Conservation (phyloP, 345 rosid genomes). For the Moricandia arvensis region DNA sequence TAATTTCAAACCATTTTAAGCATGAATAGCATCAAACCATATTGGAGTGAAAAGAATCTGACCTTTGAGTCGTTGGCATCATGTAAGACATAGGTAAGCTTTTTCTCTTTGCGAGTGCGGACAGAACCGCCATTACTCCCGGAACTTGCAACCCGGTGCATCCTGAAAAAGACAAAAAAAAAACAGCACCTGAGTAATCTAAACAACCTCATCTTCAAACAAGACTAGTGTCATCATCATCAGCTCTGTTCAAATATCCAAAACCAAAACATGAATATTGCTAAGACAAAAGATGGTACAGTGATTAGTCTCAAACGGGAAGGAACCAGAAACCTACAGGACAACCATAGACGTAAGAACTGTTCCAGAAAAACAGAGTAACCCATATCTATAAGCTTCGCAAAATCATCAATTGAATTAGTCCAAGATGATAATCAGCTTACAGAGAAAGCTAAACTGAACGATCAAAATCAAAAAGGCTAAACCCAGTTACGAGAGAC, state of each 20-base stretch:
- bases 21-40: neutral
- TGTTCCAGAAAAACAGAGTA: too few relatives aligned
- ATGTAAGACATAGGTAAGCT: constrained; percentile 84
- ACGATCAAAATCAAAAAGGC: constrained; percentile 11
- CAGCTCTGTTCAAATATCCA: constrained; percentile 8
- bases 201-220: neutral
- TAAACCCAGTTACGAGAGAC: neutral
- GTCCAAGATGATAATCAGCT: neutral
- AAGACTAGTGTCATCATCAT: neutral
- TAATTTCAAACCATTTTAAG: neutral
- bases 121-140: constrained; percentile 82
- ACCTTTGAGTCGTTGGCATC: constrained; percentile 82
- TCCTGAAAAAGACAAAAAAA: constrained; percentile 30
- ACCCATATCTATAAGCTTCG: too few relatives aligned
- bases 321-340: too few relatives aligned
- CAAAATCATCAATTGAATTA: neutral
- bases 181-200: constrained; percentile 4
- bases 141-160: constrained; percentile 99
- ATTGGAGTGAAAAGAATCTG: constrained; percentile 17
- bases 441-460: neutral
- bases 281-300: neutral
- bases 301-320: too few relatives aligned
- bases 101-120: constrained; percentile 94
- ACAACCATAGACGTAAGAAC: too few relatives aligned
- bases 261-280: constrained; percentile 2